Conservation (phyloP, 2,329 filamentous ascomycete genomes). For the Sporothrix euskadiensis region DNA sequence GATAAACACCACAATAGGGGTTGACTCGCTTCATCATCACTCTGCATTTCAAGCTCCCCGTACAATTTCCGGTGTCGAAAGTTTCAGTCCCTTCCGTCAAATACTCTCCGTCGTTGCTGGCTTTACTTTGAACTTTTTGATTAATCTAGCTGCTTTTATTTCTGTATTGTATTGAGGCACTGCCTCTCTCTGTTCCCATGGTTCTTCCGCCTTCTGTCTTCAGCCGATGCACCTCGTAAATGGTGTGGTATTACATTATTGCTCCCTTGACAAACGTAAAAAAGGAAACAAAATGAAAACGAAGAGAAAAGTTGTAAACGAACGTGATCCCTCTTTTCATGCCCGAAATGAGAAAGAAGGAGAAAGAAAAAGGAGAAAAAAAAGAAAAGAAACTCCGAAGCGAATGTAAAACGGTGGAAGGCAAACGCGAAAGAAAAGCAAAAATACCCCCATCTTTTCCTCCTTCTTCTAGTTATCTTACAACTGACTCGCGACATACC, state of each 20-base stretch:
- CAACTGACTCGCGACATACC: conserved; percentile 18
- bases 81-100: neutral
- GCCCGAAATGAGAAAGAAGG: neutral
- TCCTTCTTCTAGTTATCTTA: neutral
- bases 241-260: conserved; percentile 14
- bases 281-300: neutral
- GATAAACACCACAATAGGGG: neutral
- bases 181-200: neutral
- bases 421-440: neutral
- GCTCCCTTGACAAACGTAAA: neutral
- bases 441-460: neutral
- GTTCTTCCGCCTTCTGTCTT: neutral
- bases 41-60: neutral
- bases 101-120: neutral
- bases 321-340: neutral
- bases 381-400: neutral
- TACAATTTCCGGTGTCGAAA: neutral
- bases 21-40: neutral
- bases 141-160: neutral
- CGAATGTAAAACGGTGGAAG: neutral
- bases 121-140: neutral
- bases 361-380: too few relatives aligned
- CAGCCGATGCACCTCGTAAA: neutral
- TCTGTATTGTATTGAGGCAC: neutral
- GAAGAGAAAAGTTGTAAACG: neutral